phyloP scores from a whole-genome alignment of 2,329 filamentous ascomycete genomes.

The Hypoxylon sp. region DNA sequence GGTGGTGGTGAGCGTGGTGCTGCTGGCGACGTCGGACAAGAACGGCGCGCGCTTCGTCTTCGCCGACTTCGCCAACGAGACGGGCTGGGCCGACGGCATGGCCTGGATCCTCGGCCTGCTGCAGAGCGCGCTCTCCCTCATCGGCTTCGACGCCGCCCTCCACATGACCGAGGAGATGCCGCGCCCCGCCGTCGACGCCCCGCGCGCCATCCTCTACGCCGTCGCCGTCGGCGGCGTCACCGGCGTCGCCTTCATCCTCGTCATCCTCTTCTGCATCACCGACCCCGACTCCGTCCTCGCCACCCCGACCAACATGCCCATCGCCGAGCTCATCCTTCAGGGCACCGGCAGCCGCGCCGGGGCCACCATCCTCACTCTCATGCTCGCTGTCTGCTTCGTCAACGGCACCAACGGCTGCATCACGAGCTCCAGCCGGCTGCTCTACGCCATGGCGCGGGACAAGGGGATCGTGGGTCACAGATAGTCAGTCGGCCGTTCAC shows the following conservation, averaged over 20 bases:
- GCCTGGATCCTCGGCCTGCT: constrained; percentile 57
- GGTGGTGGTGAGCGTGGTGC: constrained; percentile 53
- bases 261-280: constrained; percentile 52
- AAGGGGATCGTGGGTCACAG: constrained; percentile 48
- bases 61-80: constrained; percentile 53
- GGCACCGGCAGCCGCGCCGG: constrained; percentile 51
- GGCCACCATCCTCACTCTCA: constrained; percentile 51
- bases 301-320: constrained; percentile 54
- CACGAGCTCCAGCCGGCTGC: constrained; percentile 52
- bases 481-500: constrained; percentile 33
- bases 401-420: constrained; percentile 56
- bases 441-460: constrained; percentile 57
- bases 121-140: constrained; percentile 49
- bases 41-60: constrained; percentile 54
- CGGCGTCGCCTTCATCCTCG: constrained; percentile 50
- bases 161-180: constrained; percentile 59
- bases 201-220: constrained; percentile 54
- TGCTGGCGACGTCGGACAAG: constrained; percentile 52
- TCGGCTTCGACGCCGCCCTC: constrained; percentile 55
- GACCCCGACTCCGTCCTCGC: constrained; percentile 48
- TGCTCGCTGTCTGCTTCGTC: constrained; percentile 54
- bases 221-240: constrained; percentile 54
- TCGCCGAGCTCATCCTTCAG: constrained; percentile 55
- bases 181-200: constrained; percentile 50
- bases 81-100: constrained; percentile 56